These are phyloP conservation scores for Aspergillus versicolor DNA, from an alignment of 2,329 filamentous ascomycete species.

Conservation along the genomic window DNA sequence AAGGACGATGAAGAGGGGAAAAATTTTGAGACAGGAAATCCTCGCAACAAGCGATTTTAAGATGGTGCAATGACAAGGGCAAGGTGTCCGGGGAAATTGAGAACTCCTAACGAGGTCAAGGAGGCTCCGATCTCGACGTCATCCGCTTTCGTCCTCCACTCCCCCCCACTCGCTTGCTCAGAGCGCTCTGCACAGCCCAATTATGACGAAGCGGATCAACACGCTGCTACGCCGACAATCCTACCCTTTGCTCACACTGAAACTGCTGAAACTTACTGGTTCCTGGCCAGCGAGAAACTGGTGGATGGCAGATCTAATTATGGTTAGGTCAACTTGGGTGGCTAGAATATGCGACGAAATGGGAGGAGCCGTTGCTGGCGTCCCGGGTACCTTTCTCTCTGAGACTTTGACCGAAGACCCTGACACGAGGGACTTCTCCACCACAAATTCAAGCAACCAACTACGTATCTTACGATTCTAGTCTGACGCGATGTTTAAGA, in stretches of 20 bases:
- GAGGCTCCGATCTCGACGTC: conserved; percentile 14
- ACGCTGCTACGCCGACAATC: neutral
- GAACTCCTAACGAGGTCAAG: neutral
- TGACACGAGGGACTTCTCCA: neutral
- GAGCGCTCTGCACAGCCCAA: conserved; percentile 3
- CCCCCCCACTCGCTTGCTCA: neutral
- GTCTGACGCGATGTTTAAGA: too few relatives aligned
- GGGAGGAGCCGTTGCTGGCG: neutral
- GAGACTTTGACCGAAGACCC: neutral
- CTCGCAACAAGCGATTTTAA: neutral
- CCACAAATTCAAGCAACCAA: neutral
- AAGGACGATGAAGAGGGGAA: conserved; percentile 4
- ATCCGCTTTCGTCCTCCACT: neutral
- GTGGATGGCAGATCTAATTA: too few relatives aligned
- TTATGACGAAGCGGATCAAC: conserved; percentile 4
- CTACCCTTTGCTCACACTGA: neutral
- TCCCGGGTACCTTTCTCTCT: too few relatives aligned
- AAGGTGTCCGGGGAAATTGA: conserved; percentile 1
- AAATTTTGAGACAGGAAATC: neutral
- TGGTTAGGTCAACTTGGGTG: too few relatives aligned
- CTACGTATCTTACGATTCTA: neutral
- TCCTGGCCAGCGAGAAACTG: too few relatives aligned
- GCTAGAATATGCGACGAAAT: neutral
- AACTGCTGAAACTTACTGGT: neutral
- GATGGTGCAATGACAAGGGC: conserved; percentile 1